These are phyloP conservation scores for Aspergillus sp. DNA, from an alignment of 2,329 filamentous ascomycete species.

Conservation along the genomic window DNA sequence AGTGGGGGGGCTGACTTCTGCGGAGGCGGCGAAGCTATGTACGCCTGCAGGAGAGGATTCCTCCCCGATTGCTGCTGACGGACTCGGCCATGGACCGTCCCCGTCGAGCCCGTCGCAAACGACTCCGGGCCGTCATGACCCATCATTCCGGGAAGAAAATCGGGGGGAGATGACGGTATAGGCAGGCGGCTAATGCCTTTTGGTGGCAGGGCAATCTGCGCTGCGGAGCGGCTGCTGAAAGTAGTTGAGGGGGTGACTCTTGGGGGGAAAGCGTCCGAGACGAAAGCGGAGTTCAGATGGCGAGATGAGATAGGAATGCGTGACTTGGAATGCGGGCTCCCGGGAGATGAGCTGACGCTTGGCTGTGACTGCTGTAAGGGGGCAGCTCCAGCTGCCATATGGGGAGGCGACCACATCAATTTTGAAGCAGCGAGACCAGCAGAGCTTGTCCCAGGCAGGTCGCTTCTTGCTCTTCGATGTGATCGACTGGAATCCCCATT, in stretches of 20 bases:
- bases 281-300: slow-evolving; percentile 34
- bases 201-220: slow-evolving; percentile 28
- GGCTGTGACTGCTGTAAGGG: slow-evolving; percentile 9
- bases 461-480: slow-evolving; percentile 48
- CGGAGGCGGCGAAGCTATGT: slow-evolving; percentile 62
- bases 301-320: slow-evolving; percentile 41
- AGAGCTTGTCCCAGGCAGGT: slow-evolving; percentile 42
- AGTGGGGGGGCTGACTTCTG: slow-evolving; percentile 67
- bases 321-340: slow-evolving; percentile 33
- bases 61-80: slow-evolving; percentile 39
- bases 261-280: slow-evolving; percentile 22
- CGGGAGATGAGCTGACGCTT: slow-evolving; percentile 21
- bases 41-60: slow-evolving; percentile 61
- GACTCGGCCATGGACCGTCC: slow-evolving; percentile 27
- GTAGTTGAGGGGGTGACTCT: slow-evolving; percentile 30
- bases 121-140: slow-evolving; percentile 21
- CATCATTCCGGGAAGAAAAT: slow-evolving; percentile 19
- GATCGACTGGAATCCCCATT: slow-evolving; percentile 13
- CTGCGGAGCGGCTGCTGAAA: slow-evolving; percentile 22
- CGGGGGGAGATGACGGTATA: slow-evolving; percentile 27
- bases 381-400: slow-evolving; percentile 29
- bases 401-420: slow-evolving; percentile 3
- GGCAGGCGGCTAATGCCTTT: slow-evolving; percentile 37
- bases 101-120: slow-evolving; percentile 28
- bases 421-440: slow-evolving; percentile 22